phyloP scores from a whole-genome alignment of 257 asterid species.

The Solanum lycopersicoides region DNA sequence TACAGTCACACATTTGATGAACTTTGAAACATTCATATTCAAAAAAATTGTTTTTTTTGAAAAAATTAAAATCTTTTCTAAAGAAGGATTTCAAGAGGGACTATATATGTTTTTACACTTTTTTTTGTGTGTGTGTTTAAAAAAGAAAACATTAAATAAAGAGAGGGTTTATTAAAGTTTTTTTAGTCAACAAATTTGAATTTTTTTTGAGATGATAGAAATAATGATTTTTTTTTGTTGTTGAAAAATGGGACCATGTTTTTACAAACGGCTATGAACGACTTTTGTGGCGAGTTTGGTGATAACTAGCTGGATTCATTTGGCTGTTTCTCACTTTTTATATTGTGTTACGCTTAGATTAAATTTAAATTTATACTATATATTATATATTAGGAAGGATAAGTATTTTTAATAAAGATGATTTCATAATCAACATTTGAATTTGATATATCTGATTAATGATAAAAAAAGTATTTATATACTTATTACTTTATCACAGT shows the following conservation, averaged over 20 bases:
- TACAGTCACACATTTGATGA: conserved; percentile 90
- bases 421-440: no score
- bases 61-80: neutral
- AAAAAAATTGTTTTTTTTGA: no score
- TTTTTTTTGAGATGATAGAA: conserved; percentile 35
- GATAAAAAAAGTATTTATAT: no score
- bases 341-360: accelerated
- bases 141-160: conserved; percentile 29
- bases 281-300: conserved; percentile 9
- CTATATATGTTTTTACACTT: neutral
- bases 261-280: conserved; percentile 53
- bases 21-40: conserved; percentile 85
- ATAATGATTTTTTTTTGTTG: neutral
- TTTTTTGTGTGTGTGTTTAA: conserved; percentile 13
- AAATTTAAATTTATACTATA: neutral
- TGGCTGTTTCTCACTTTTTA: neutral
- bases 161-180: conserved; percentile 28
- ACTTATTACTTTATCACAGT: no score
- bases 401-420: accelerated
- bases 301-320: neutral
- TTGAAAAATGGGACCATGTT: conserved; percentile 31
- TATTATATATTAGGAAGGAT: no score
- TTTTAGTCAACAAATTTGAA: conserved; percentile 53
- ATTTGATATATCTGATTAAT: no score
- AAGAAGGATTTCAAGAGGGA: neutral